Evolutionary conservation across 2,329 filamentous ascomycete species (phyloP), one percentile per base, ranked within the genome.

Genomic region (Fusarium sp.): DNA sequence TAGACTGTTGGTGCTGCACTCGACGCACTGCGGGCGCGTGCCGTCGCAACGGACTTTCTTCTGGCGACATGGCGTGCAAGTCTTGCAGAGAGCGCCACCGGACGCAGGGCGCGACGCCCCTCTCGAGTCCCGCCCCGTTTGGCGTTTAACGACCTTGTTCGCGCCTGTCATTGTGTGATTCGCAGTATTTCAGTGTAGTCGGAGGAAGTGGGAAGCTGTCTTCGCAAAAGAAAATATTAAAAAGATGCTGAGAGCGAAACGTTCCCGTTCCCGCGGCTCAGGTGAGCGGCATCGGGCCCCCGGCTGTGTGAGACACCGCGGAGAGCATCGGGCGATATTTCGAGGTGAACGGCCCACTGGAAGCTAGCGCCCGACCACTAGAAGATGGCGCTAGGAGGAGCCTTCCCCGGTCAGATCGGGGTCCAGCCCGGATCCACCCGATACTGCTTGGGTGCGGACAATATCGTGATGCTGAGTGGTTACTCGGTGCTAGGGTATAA

Each of bases 11-110:
- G 68, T 69, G 40, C 60, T 72, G 62, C 77, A 79, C 40, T 76
- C 76, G 9, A 68, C 57, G 47, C 77, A 79, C 25, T 76, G 73
- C 2, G 77, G 77, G 44, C 75, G 75, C 25, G 62, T 62, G 44
- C 77, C 77, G 59, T 78, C 75, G 69, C 77, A 79, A 56, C 75
- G 75, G 54, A 78, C 75, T 61, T 78, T 78, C 58, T 77, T 78
- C 67, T 76, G 75, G 40, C 77, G 76, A 57, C 77, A 78, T 32
- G 73, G 72, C 27, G 73, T 75, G 69, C 77, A 78, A 20, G 77
- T 78, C 70, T 78, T 78, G 73, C 76, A 78, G 25, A 74, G 72
- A 45, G 72, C 68, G 40, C 72, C 62, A 33, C 67, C 68, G 33
- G 71, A 58, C 37, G 71, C 68, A 59, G 62, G 44, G 50, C 69